phyloP scores from a whole-genome alignment of 352 stramenopile species.

The Globisporangium megalacanthum region DNA sequence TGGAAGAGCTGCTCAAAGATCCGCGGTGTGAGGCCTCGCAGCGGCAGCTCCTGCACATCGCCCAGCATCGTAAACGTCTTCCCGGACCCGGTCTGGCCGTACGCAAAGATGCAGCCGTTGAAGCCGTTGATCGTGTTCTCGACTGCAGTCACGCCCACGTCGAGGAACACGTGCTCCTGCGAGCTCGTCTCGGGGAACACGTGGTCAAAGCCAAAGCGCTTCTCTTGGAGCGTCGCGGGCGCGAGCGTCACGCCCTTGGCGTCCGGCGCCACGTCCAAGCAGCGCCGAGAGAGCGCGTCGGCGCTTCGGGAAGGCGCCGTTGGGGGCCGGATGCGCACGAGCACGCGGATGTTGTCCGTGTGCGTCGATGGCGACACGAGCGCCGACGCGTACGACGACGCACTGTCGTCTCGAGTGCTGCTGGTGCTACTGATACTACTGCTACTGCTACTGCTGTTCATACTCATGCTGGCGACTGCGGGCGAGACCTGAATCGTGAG shows the following conservation, averaged over 20 bases:
- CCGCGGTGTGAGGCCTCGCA: constrained; percentile 74
- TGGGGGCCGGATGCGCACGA: constrained; percentile 58
- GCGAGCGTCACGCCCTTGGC: constrained; percentile 55
- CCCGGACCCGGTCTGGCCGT: constrained; percentile 83
- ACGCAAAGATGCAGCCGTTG: constrained; percentile 89
- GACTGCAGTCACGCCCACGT: constrained; percentile 64
- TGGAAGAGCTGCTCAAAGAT: constrained; percentile 84
- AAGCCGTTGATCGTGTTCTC: constrained; percentile 83
- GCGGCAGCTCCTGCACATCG: constrained; percentile 37
- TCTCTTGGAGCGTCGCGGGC: constrained; percentile 57
- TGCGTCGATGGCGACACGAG: constrained; percentile 13
- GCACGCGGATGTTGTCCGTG: constrained; percentile 63
- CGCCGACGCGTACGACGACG: constrained; percentile 9
- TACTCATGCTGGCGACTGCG: neutral
- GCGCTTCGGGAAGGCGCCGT: neutral
- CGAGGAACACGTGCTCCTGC: constrained; percentile 80
- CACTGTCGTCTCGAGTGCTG: constrained; percentile 7
- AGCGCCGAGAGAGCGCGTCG: constrained; percentile 22
- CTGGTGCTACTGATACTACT: constrained; percentile 8
- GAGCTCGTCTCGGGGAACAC: constrained; percentile 65
- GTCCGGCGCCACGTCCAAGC: constrained; percentile 52
- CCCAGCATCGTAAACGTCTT: constrained; percentile 88
- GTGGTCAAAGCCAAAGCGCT: constrained; percentile 80
- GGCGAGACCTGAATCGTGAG: constrained; percentile 15
- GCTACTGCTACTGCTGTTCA: constrained; percentile 4